These are phyloP conservation scores for Nicotiana rustica DNA, from an alignment of 305 asterid genomes.

Conservation along the genomic window DNA sequence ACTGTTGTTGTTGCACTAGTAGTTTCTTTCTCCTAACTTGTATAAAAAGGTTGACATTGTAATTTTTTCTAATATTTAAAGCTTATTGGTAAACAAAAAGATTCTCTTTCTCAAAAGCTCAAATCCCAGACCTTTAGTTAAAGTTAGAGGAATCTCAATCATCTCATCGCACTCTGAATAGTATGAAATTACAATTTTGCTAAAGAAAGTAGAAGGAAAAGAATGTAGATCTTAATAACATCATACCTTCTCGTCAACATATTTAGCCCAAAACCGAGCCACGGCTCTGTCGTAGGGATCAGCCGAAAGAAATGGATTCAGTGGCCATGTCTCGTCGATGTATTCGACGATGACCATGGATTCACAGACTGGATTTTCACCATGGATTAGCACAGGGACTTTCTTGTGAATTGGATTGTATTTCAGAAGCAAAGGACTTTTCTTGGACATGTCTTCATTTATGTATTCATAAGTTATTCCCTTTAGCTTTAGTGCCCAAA, in stretches of 20 bases:
- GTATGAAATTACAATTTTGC: not conserved
- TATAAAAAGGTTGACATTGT: no score
- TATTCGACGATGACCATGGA: slow-evolving; percentile 54
- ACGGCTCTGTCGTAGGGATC: slow-evolving; percentile 51
- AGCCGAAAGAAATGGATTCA: slow-evolving; percentile 46
- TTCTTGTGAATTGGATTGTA: slow-evolving; percentile 55
- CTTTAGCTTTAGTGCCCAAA: slow-evolving; percentile 32
- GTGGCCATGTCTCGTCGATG: slow-evolving; percentile 57
- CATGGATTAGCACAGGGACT: slow-evolving; percentile 56
- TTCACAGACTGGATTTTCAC: slow-evolving; percentile 48
- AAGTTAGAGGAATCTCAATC: not conserved
- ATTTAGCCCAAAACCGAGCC: slow-evolving; percentile 57
- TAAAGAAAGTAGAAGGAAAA: not conserved
- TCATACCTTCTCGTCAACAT: slow-evolving; percentile 49
- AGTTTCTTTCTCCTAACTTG: no score
- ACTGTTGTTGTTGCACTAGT: no score
- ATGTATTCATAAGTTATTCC: slow-evolving; percentile 34
- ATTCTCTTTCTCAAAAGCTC: not conserved
- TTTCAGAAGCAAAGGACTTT: slow-evolving; percentile 48
- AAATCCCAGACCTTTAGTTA: not conserved
- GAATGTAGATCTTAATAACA: not conserved
- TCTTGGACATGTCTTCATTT: slow-evolving; percentile 51
- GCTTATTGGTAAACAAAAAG: not conserved
- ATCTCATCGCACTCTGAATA: not conserved
- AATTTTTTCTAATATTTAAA: no score